Base-by-base conservation (phyloP, 192 early-diverging fungal species). In the Neocallimastix lanati region DNA sequence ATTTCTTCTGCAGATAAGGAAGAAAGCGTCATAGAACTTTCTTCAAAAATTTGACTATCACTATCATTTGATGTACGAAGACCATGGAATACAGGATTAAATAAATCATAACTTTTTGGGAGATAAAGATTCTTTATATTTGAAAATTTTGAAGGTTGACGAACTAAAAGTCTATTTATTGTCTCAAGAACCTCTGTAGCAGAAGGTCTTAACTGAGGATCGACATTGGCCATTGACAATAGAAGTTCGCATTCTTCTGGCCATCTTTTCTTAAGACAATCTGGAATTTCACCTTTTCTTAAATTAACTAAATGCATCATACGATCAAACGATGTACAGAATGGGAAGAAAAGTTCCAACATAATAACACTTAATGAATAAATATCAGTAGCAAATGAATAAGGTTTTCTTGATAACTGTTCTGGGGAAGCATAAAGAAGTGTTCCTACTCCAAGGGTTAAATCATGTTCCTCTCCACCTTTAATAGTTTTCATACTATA, bases 321-420 rank as follows among this genome's bases (percentile, higher is more conserved):
- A 0, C 98, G 92, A 84, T 99, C 98, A 95, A 98, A 97, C 0
- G 85, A 87, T 1, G 98, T 97, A 14, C 87, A 81, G 79, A 97
- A 92, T 29, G 96, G 94, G 33, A 93, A 92, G 83, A 92, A 92
- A 77, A 99, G 86, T 85, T 99, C 98, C 82, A 98, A 98, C 77
- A 99, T 92, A 35, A 99, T 93, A 58, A 99, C 96, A 5, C 98
- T 96, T 16, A 97, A 84, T 12, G 94, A 96, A 83, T 97, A 99
- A 13, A 99, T 95, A 82, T 99, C 98, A 12, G 90, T 81, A 78
- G 82, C 82, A 67, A 79, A 78, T 28, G 84, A 83, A 81, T 90
- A 88, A 13, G 50, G 80, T 67, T 82, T 81, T 6, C 80, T 29
- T 12, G 80, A 80, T 1, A 81, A 12, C 28, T 81, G 81, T 27